Conservation (phyloP, 129 eudicot species). For the Centrapalus pauciflorus region DNA sequence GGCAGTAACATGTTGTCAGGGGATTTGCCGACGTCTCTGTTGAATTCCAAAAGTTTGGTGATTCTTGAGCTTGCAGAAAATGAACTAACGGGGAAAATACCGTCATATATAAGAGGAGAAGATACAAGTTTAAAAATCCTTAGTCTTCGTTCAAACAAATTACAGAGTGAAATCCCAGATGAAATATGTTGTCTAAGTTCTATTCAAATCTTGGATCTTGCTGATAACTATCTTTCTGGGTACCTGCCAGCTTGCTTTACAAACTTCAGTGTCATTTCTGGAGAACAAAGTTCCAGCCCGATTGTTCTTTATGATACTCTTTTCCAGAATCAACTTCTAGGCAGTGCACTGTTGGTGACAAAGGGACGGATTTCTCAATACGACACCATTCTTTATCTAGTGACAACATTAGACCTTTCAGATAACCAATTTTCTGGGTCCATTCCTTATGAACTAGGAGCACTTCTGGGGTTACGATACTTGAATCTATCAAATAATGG, state of each 20-base stretch:
- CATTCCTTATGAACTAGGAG: slow-evolving; percentile 9
- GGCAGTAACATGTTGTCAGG: slow-evolving; percentile 10
- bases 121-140: slow-evolving; percentile 3
- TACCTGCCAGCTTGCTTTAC: slow-evolving; percentile 24
- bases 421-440: slow-evolving; percentile 15
- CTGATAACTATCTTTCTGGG: slow-evolving; percentile 24
- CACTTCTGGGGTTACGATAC: not conserved
- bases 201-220: slow-evolving; percentile 30
- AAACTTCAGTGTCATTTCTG: slow-evolving; percentile 14
- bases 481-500: slow-evolving; percentile 25
- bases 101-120: slow-evolving; percentile 5
- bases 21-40: not conserved
- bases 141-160: slow-evolving; percentile 14
- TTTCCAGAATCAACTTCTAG: not conserved
- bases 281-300: not conserved
- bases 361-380: slow-evolving; percentile 13
- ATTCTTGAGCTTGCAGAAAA: slow-evolving; percentile 19
- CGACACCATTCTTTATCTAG: not conserved
- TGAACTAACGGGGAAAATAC: not conserved
- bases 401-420: slow-evolving; percentile 24
- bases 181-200: slow-evolving; percentile 21
- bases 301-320: not conserved
- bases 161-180: slow-evolving; percentile 12
- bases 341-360: not conserved
- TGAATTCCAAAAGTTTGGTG: not conserved